Conservation (phyloP, 108 stramenopile species). For the Nannochloropsis gaditana region DNA sequence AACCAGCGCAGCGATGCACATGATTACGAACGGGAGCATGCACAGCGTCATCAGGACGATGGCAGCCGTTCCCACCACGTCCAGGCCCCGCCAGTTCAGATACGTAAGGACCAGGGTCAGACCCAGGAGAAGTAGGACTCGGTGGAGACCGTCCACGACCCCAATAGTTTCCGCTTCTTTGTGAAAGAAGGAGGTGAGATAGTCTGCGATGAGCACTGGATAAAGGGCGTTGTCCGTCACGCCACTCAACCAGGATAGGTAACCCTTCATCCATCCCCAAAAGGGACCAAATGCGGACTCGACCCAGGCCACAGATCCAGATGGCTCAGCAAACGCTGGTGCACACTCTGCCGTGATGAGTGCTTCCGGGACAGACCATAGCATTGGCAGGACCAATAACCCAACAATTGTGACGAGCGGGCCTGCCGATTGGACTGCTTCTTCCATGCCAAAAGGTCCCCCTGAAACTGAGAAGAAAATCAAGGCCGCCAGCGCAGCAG, state of each 20-base stretch:
- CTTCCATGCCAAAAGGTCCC: conserved; percentile 88
- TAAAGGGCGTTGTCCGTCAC: conserved; percentile 80
- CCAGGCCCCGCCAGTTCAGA: conserved; percentile 76
- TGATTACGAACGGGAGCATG: conserved; percentile 79
- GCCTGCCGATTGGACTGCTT: conserved; percentile 71
- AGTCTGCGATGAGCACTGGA: conserved; percentile 70
- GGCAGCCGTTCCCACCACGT: conserved; percentile 72
- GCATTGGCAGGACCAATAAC: conserved; percentile 69
- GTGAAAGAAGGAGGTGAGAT: conserved; percentile 42
- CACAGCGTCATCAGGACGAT: conserved; percentile 70
- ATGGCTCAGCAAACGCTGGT: conserved; percentile 75
- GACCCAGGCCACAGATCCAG: conserved; percentile 82
- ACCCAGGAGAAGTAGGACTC: conserved; percentile 53
- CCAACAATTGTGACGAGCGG: conserved; percentile 75
- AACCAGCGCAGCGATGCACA: conserved; percentile 63
- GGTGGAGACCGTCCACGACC: conserved; percentile 36
- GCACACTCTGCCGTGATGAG: conserved; percentile 80
- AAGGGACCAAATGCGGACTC: conserved; percentile 77
- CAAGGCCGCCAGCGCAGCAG: conserved; percentile 67
- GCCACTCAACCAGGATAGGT: conserved; percentile 75
- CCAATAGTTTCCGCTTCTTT: conserved; percentile 41
- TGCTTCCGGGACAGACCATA: conserved; percentile 89
- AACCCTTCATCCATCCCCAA: conserved; percentile 75
- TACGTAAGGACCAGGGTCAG: conserved; percentile 64
- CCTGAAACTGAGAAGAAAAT: conserved; percentile 85